Conservation (phyloP, 176 grass and related monocot genomes). For the Musa beccarii region DNA sequence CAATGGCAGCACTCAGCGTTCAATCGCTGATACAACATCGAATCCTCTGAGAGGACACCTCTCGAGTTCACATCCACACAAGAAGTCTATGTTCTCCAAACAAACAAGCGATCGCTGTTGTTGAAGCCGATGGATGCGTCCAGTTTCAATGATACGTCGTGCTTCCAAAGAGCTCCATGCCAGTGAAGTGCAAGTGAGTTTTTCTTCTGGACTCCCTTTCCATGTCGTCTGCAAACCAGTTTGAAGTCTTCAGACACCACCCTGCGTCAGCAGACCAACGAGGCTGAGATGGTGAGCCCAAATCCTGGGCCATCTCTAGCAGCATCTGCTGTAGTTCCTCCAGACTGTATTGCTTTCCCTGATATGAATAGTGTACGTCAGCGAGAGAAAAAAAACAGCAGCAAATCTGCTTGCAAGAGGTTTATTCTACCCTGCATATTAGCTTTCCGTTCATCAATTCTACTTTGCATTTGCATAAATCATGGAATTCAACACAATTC, state of each 20-base stretch:
- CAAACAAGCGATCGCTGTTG: too few relatives aligned
- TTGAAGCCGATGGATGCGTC: too few relatives aligned
- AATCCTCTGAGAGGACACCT: too few relatives aligned
- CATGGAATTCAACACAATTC: too few relatives aligned
- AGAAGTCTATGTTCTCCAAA: too few relatives aligned
- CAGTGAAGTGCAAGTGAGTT: background rate
- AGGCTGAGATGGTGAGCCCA: constrained; percentile 14
- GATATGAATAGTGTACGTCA: background rate
- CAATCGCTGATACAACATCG: too few relatives aligned
- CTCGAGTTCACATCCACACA: too few relatives aligned
- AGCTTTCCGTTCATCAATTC: too few relatives aligned
- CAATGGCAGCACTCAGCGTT: too few relatives aligned
- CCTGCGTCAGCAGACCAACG: background rate
- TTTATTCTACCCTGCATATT: too few relatives aligned
- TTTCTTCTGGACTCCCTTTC: background rate
- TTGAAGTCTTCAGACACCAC: background rate
- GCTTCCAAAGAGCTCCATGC: background rate
- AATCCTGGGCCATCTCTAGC: constrained; percentile 50
- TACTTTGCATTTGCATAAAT: too few relatives aligned
- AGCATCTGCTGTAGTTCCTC: constrained; percentile 67
- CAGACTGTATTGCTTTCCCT: constrained; percentile 50
- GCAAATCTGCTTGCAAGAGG: background rate
- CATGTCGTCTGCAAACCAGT: background rate
- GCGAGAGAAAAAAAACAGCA: background rate
- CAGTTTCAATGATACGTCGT: background rate